A percentile compares a stretch with the other conserved stretches of the same genome.
phyloP scores from a whole-genome alignment of 768 basidiomycete genomes.

The Rubroboletus satanas region DNA sequence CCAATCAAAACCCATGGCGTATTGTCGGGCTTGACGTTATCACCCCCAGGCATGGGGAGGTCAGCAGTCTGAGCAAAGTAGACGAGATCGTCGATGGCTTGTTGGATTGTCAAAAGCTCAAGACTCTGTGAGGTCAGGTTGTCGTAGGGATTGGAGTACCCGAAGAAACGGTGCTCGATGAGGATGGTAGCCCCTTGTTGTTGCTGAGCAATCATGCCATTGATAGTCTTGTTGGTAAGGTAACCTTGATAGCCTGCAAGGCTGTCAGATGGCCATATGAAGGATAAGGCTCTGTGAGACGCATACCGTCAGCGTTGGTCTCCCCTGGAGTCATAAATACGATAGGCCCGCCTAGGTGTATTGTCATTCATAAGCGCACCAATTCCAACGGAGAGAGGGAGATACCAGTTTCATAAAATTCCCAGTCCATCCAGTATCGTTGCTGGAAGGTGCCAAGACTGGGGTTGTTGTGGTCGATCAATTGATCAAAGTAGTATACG shows the following conservation, averaged over 20 bases:
- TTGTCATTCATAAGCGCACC: background rate
- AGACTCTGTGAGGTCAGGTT: slow-evolving; percentile 59
- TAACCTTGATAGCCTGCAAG: slow-evolving; percentile 40
- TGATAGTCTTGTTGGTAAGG: slow-evolving; percentile 60
- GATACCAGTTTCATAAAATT: slow-evolving; percentile 56
- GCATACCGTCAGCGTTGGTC: slow-evolving; percentile 43
- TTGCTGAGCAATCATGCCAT: slow-evolving; percentile 62
- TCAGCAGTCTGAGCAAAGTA: slow-evolving; percentile 65
- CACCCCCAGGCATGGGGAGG: slow-evolving; percentile 64
- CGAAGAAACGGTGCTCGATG: slow-evolving; percentile 73
- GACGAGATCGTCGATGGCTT: slow-evolving; percentile 68
- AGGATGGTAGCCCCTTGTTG: slow-evolving; percentile 60
- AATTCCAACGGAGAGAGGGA: background rate
- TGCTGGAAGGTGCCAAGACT: slow-evolving; percentile 71
- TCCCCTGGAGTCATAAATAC: slow-evolving; percentile 57
- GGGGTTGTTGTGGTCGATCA: slow-evolving; percentile 49
- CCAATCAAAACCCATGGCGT: slow-evolving; percentile 43
- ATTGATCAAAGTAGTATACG: slow-evolving; percentile 30
- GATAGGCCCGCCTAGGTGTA: slow-evolving; percentile 23
- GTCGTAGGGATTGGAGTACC: slow-evolving; percentile 65
- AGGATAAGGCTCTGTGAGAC: background rate
- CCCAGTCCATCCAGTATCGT: slow-evolving; percentile 67
- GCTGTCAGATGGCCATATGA: background rate
- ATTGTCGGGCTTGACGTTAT: slow-evolving; percentile 51
- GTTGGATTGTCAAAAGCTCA: slow-evolving; percentile 60